Percentiles rank a stretch among this genome's conserved stretches.
Evolutionary conservation across 371 early-diverging fungal genomes (phyloP).

Genomic region (Haplosporangium sp.): DNA sequence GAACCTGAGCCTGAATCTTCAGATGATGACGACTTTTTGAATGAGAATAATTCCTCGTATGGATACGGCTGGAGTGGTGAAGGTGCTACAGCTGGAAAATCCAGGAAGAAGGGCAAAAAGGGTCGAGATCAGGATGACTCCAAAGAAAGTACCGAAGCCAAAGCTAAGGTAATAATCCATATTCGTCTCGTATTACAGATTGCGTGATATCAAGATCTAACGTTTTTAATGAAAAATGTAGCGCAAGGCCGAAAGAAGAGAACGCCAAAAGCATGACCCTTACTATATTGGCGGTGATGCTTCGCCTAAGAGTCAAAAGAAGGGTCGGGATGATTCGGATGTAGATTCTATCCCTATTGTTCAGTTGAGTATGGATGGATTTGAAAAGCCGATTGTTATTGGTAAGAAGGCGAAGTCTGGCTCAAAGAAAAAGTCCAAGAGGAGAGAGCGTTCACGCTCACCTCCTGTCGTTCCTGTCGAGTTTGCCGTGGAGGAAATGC

Average conservation of each 20-base stretch:
- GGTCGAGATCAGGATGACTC: conserved; percentile 37
- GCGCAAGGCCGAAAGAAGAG: conserved; percentile 72
- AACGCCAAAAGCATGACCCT: conserved; percentile 77
- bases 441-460: conserved; percentile 51
- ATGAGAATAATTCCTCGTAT: conserved; percentile 35
- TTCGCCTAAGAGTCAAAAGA: conserved; percentile 35
- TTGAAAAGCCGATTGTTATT: conserved; percentile 55
- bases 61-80: conserved; percentile 55
- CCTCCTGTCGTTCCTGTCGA: conserved; percentile 61
- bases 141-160: conserved; percentile 40
- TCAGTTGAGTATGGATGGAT: conserved; percentile 73
- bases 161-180: conserved; percentile 30
- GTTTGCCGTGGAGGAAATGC: conserved; percentile 76
- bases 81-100: conserved; percentile 37
- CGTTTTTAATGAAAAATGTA: conserved; percentile 14
- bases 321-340: conserved; percentile 65
- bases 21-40: conserved; percentile 56
- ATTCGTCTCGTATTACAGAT: neutral
- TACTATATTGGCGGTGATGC: conserved; percentile 71
- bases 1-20: conserved; percentile 61
- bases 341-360: conserved; percentile 89
- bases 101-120: conserved; percentile 58
- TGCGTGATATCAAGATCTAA: neutral
- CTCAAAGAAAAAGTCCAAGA: conserved; percentile 56
- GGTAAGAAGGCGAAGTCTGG: conserved; percentile 40